Conservation (phyloP, 2,329 filamentous ascomycete species). For the Phaeophleospora eucalypticola region DNA sequence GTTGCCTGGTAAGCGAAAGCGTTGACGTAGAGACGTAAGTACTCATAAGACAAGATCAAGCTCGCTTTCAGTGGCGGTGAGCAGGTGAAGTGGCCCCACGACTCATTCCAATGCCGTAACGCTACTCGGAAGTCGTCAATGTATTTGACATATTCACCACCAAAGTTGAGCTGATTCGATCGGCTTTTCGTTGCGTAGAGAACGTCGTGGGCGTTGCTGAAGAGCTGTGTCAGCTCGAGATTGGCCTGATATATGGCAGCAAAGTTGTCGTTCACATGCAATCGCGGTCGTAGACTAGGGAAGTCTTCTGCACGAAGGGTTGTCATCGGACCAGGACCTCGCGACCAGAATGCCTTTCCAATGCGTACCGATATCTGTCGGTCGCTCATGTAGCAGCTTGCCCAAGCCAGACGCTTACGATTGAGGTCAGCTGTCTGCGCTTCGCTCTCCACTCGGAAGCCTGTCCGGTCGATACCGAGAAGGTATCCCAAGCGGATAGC, state of each 20-base stretch:
- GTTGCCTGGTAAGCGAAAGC: conserved; percentile 60
- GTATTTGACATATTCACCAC: conserved; percentile 35
- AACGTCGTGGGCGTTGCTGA: conserved; percentile 34
- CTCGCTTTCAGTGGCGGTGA: conserved; percentile 57
- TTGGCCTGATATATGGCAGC: conserved; percentile 33
- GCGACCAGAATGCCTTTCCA: conserved; percentile 34
- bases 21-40: conserved; percentile 62
- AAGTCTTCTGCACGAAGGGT: conserved; percentile 31
- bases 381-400: conserved; percentile 34
- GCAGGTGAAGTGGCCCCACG: conserved; percentile 30
- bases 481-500: conserved; percentile 33
- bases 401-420: conserved; percentile 32
- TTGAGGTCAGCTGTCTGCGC: conserved; percentile 28
- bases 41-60: conserved; percentile 60
- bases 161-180: conserved; percentile 31
- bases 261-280: conserved; percentile 28
- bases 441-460: conserved; percentile 30
- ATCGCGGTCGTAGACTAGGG: conserved; percentile 27
- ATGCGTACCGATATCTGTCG: conserved; percentile 33
- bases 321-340: conserved; percentile 33
- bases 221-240: conserved; percentile 33
- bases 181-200: conserved; percentile 33
- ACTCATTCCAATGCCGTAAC: conserved; percentile 31
- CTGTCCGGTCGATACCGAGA: conserved; percentile 32
- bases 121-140: conserved; percentile 34